Base-by-base conservation (phyloP, 306 rosid genomes). In the Prunus campanulata region DNA sequence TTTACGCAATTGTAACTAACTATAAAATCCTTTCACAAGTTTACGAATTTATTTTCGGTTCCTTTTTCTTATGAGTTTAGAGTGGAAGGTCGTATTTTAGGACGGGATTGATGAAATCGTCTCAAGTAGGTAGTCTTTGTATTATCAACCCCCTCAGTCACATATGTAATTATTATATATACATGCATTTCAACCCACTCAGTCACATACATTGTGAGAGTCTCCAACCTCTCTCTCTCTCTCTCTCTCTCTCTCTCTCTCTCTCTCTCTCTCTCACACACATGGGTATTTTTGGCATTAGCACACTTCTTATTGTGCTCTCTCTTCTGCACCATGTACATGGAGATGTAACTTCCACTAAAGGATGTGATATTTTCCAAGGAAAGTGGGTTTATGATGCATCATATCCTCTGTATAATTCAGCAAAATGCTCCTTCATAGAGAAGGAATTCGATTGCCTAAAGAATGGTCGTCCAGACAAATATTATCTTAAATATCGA, bases 381-480 rank as follows among this genome's bases (percentile, higher is more conserved):
- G 82, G 77, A 22, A 72, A 5, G 6, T 78, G 82, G 82, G 82
- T 78, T 64, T 55, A 19, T 29, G 78, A 78, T 27, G 57, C 16
- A 10, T 60, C 82, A 7, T 62, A 71, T 14, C 82, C 82, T 13
- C 49, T 25, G 2, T 78, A 78, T 76, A 78, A 55, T 24, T 25
- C 73, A 25, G 39, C 68, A 14, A 19, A 15, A 29, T 74, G 79
- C 42, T 30, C 78, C 30, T 80, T 80, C 75, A 67, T 80, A 2
- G 20, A 13, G 61, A 66, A 32, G 54, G 50, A 57, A 5, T 80
- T 80, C 0, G 47, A 48, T 39, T 74, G 83, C 70, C 70, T 56
- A 18, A 74, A 30, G 18, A 80, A 74, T 67, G 79, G 83, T 2
- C 44, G 83, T 18, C 79, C 74, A 15, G 83, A 80, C 50, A 56